phyloP scores from a whole-genome alignment of 1,284 basidiomycete genomes.

The Heterobasidion occidentale region DNA sequence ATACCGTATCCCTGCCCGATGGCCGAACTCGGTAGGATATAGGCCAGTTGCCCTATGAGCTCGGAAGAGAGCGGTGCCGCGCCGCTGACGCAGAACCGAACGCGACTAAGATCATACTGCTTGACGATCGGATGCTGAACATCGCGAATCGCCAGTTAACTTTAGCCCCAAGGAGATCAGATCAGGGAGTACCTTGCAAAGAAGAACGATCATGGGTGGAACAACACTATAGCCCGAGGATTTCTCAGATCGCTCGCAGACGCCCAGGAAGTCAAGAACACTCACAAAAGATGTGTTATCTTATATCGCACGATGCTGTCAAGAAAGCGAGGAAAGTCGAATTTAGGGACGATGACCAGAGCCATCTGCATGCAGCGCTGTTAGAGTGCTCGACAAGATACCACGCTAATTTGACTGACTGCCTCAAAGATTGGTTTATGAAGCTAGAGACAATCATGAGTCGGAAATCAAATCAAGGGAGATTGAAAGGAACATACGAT shows the following conservation, averaged over 20 bases:
- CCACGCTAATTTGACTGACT: conserved; percentile 26
- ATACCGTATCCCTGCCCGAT: conserved; percentile 64
- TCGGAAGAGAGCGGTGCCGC: conserved; percentile 72
- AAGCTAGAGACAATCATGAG: conserved; percentile 48
- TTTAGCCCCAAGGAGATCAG: neutral
- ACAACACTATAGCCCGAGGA: conserved; percentile 38
- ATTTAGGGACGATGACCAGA: conserved; percentile 67
- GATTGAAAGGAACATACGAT: conserved; percentile 29
- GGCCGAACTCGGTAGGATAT: conserved; percentile 47
- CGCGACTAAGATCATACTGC: conserved; percentile 55
- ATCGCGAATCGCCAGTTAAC: neutral
- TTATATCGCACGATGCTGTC: conserved; percentile 60
- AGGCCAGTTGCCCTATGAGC: conserved; percentile 44
- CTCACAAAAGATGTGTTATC: conserved; percentile 59
- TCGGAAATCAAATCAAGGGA: conserved; percentile 5
- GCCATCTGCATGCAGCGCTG: conserved; percentile 32
- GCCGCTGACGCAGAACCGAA: conserved; percentile 57
- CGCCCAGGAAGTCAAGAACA: conserved; percentile 3
- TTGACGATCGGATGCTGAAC: conserved; percentile 56
- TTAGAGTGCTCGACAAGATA: neutral
- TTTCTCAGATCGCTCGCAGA: conserved; percentile 6
- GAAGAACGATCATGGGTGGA: conserved; percentile 54
- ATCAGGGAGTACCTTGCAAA: conserved; percentile 41
- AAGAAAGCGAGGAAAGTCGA: conserved; percentile 61
- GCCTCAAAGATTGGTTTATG: conserved; percentile 32